Percentiles rank a stretch among this genome's conserved stretches.
These are phyloP conservation scores for Diaporthe nobilis DNA, from an alignment of 2,329 filamentous ascomycete species.

Conservation along the genomic window DNA sequence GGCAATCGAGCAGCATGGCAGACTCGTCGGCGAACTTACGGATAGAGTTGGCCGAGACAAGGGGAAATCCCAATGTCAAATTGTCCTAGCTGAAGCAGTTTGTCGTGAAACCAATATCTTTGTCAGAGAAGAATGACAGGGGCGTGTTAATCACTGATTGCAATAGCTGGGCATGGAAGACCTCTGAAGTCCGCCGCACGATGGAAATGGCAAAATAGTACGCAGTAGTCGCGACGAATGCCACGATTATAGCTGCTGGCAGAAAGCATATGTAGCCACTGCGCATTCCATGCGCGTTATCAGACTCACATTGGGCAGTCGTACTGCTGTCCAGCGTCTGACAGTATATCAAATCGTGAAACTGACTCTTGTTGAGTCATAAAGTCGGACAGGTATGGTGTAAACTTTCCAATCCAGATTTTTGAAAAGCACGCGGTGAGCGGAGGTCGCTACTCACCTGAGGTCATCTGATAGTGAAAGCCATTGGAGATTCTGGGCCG, in stretches of 20 bases:
- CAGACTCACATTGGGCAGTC: neutral
- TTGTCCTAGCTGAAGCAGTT: neutral
- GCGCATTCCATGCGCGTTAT: neutral
- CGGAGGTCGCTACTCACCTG: neutral
- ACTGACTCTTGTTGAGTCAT: neutral
- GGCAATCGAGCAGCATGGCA: neutral
- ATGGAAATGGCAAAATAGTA: no score
- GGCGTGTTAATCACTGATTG: neutral
- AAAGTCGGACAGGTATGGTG: no score
- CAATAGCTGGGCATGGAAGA: neutral
- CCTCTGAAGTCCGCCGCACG: no score
- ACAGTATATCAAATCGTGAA: neutral
- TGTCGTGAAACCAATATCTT: neutral
- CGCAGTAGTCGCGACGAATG: neutral
- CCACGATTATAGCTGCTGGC: neutral
- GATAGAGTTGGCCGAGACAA: no score
- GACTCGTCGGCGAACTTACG: neutral
- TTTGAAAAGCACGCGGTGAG: neutral
- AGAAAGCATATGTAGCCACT: neutral
- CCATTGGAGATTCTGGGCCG: conserved; percentile 18
- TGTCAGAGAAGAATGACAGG: conserved; percentile 16
- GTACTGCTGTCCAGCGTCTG: neutral
- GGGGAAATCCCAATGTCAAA: no score
- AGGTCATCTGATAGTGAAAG: conserved; percentile 11
- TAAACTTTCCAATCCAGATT: neutral